A percentile compares a stretch with the other conserved stretches of the same genome.
These are phyloP conservation scores for Pythium chondricola DNA, from an alignment of 352 stramenopile species.

Conservation along the genomic window DNA sequence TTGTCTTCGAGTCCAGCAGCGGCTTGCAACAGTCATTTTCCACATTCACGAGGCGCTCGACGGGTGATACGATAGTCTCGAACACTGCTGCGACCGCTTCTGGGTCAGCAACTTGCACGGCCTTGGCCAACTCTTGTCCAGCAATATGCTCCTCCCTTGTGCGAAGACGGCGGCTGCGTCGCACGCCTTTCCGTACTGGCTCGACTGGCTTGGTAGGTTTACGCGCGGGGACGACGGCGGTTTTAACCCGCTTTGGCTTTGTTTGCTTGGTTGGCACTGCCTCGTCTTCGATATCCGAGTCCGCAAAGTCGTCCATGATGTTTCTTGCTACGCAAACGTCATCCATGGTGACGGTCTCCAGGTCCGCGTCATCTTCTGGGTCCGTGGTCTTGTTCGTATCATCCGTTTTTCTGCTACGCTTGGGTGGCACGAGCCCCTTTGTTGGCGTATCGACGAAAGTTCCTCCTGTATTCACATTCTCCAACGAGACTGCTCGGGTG, in stretches of 20 bases:
- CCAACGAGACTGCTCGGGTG: conserved; percentile 22
- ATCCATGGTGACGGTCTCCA: conserved; percentile 2
- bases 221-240: background rate
- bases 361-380: background rate
- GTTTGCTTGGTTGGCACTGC: background rate
- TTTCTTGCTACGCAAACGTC: conserved; percentile 1
- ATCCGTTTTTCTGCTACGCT: conserved; percentile 25
- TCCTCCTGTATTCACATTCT: conserved; percentile 24
- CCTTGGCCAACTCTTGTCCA: background rate
- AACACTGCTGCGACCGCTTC: background rate
- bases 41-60: conserved; percentile 5
- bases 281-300: conserved; percentile 2
- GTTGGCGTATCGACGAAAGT: conserved; percentile 38
- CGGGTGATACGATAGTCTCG: background rate
- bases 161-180: conserved; percentile 5
- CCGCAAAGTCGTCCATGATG: conserved; percentile 14
- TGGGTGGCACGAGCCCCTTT: conserved; percentile 29
- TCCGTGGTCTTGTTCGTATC: background rate
- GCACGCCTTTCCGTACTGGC: background rate
- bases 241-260: conserved; percentile 2
- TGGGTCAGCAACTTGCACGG: no score
- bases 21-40: conserved; percentile 8
- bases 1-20: conserved; percentile 12
- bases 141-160: background rate
- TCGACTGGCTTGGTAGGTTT: background rate